Percentiles rank a stretch among this genome's conserved stretches.
phyloP scores from a whole-genome alignment of 2,329 filamentous ascomycete species.

The Cladosporium sp. region DNA sequence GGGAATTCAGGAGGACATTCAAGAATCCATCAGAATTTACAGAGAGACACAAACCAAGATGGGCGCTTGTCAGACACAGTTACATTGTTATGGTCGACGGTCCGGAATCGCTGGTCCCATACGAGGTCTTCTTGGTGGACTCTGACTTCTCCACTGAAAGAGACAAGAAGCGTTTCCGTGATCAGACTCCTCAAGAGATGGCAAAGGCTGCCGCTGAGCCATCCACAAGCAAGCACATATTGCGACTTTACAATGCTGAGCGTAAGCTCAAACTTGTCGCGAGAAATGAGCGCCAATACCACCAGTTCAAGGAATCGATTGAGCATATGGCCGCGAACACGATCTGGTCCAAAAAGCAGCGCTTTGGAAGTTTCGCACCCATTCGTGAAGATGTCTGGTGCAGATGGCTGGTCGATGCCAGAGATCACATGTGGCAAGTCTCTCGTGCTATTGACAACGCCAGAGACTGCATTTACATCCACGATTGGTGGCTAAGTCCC shows the following conservation, averaged over 20 bases:
- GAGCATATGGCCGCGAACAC: slow-evolving; percentile 78
- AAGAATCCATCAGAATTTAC: slow-evolving; percentile 65
- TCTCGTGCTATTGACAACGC: slow-evolving; percentile 96
- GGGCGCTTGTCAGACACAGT: slow-evolving; percentile 96
- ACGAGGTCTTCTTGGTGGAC: slow-evolving; percentile 97
- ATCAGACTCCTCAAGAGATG: slow-evolving; percentile 56
- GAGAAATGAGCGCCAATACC: slow-evolving; percentile 80
- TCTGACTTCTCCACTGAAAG: slow-evolving; percentile 77
- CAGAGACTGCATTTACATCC: slow-evolving; percentile 96
- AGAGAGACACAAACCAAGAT: slow-evolving; percentile 82
- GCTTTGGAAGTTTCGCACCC: slow-evolving; percentile 91
- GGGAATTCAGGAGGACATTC: slow-evolving; percentile 26
- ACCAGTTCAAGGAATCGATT: slow-evolving; percentile 93
- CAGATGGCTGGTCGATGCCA: slow-evolving; percentile 93
- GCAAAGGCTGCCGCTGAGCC: slow-evolving; percentile 59
- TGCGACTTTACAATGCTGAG: slow-evolving; percentile 88
- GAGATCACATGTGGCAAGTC: slow-evolving; percentile 99
- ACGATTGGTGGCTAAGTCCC: slow-evolving; percentile 98
- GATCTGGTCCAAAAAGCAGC: slow-evolving; percentile 75
- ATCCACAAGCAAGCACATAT: slow-evolving; percentile 68
- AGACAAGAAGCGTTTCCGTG: slow-evolving; percentile 52
- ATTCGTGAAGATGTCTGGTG: slow-evolving; percentile 82
- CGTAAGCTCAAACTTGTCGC: slow-evolving; percentile 87
- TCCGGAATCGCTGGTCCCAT: slow-evolving; percentile 96
- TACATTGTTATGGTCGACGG: slow-evolving; percentile 99